phyloP scores from a whole-genome alignment of 495 filamentous ascomycete genomes.

The Arthonia radiata region DNA sequence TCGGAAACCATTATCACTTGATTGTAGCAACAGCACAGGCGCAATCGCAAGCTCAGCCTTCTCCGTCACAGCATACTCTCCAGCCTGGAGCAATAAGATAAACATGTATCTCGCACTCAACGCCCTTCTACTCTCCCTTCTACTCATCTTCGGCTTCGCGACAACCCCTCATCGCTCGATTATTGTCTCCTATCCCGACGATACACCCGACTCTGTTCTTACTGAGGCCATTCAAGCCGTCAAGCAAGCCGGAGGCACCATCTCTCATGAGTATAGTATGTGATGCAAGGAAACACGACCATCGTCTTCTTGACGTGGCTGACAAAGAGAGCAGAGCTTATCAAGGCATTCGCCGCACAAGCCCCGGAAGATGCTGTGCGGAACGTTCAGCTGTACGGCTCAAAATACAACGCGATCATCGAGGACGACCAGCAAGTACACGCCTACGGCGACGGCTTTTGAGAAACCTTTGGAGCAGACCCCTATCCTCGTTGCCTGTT shows the following conservation, averaged over 20 bases:
- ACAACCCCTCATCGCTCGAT: slow-evolving; percentile 40
- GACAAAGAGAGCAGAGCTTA: slow-evolving; percentile 16
- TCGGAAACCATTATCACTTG: too few relatives aligned
- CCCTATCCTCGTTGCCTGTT: too few relatives aligned
- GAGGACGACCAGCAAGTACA: slow-evolving; percentile 64
- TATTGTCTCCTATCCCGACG: slow-evolving; percentile 49
- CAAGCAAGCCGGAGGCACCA: slow-evolving; percentile 29
- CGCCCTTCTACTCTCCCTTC: slow-evolving; percentile 22
- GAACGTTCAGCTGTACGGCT: slow-evolving; percentile 37
- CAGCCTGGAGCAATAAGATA: too few relatives aligned
- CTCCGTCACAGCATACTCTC: too few relatives aligned
- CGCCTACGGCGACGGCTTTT: too few relatives aligned
- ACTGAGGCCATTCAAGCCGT: slow-evolving; percentile 46
- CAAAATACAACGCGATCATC: slow-evolving; percentile 37
- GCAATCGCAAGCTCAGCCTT: too few relatives aligned
- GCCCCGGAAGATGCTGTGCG: slow-evolving; percentile 41
- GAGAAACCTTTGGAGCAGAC: too few relatives aligned
- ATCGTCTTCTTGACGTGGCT: slow-evolving; percentile 7
- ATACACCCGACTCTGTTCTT: slow-evolving; percentile 45
- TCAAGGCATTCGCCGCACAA: slow-evolving; percentile 52
- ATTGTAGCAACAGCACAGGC: too few relatives aligned
- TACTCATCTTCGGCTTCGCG: slow-evolving; percentile 28
- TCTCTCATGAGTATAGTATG: slow-evolving; percentile 31
- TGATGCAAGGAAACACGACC: too few relatives aligned
- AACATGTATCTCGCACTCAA: slow-evolving; percentile 34